Evolutionary conservation across 257 asterid species (phyloP), one percentile per base, ranked within the genome.

Genomic region (Capsicum baccatum): DNA sequence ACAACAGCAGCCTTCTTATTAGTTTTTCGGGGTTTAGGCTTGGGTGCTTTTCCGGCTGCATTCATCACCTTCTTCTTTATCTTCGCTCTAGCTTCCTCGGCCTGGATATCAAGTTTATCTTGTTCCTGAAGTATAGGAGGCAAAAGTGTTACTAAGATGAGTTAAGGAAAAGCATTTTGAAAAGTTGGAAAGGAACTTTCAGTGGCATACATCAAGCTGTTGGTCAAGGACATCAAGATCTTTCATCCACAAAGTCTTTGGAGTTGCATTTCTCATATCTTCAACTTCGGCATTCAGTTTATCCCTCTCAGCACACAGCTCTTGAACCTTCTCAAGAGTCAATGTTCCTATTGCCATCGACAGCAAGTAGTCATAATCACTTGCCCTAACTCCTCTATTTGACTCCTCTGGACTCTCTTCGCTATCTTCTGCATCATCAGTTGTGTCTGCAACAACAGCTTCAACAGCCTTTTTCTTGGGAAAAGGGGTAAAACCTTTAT

Each of bases 351-450:
- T 97, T 9, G 98, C 90, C 93, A 97, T 80, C 44, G 94, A 88
- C 33, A 97, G 88, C 92, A 97, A 87, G 87, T 97, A 97, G 83
- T 97, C 99, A 90, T 95, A 95, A 87, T 97, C 99, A 86, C 95
- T 83, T 5, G 96, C 92, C 68, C 88, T 86, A 83, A 89, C 95
- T 81, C 89, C 98, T 70, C 70, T 87, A 62, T 83, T 87, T 26
- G 84, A 83, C 44, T 73, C 88, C 33, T 87, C 94, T 37, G 79
- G 47, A 87, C 54, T 90, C 87, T 90, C 97, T 79, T 91, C 97
- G 9, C 90, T 83, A 85, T 95, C 99, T 83, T 94, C 97, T 1
- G 90, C 68, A 73, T 91, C 95, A 21, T 97, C 95, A 42, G 78
- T 83, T 50, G 95, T 69, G 26, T 96, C 98, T 83, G 95, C 98